Conservation (phyloP, 345 rosid species). For the Aquilaria yunnanensis region DNA sequence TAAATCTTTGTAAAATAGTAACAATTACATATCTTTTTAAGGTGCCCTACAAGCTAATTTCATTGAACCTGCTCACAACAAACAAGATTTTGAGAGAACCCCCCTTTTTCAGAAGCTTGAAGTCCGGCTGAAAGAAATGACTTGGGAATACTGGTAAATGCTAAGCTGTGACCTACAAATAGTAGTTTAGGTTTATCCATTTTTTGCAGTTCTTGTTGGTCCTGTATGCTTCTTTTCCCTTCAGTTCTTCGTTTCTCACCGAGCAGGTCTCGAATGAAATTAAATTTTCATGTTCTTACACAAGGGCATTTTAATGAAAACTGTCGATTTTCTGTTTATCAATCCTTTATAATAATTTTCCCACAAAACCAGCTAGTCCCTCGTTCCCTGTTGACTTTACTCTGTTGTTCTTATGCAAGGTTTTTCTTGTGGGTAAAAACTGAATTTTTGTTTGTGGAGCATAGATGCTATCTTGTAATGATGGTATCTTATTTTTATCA, state of each 20-base stretch:
- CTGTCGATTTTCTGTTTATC: background rate
- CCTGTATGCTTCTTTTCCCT: background rate
- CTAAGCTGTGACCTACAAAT: conserved; percentile 1
- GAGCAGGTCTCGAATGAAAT: too few relatives aligned
- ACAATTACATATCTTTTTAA: conserved; percentile 17
- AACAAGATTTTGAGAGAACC: conserved; percentile 97
- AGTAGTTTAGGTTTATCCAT: background rate
- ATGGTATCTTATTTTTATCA: background rate
- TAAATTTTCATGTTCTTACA: background rate
- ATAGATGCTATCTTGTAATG: background rate
- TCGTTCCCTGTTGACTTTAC: background rate
- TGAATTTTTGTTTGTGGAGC: too few relatives aligned
- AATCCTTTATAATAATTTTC: too few relatives aligned
- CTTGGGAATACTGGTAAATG: conserved; percentile 78
- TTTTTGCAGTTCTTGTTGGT: conserved; percentile 1
- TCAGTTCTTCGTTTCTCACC: background rate
- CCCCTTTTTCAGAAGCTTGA: conserved; percentile 93
- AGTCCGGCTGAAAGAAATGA: conserved; percentile 88
- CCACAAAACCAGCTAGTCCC: too few relatives aligned
- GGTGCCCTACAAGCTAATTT: conserved; percentile 93
- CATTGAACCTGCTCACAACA: conserved; percentile 90
- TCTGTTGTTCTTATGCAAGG: background rate
- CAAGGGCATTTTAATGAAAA: background rate
- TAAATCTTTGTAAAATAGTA: conserved; percentile 2
- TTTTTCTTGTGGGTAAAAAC: too few relatives aligned